Percentiles rank a stretch among this genome's conserved stretches.
phyloP scores from a whole-genome alignment of 2,329 filamentous ascomycete genomes.

The Fusarium nodosum region DNA sequence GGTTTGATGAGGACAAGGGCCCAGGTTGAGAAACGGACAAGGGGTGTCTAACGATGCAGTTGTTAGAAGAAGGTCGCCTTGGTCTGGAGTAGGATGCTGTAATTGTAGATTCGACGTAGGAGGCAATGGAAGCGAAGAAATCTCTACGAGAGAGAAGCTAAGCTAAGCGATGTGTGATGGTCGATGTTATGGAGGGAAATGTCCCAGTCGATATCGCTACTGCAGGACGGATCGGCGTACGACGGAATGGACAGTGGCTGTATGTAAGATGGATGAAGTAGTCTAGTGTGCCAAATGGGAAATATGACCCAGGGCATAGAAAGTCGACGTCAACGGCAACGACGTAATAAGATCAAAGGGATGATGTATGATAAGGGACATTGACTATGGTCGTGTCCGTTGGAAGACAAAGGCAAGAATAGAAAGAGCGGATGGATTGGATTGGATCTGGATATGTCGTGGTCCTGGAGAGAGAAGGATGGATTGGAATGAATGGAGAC shows the following conservation, averaged over 20 bases:
- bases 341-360: constrained; percentile 20
- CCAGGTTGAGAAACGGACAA: constrained; percentile 43
- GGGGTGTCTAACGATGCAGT: constrained; percentile 40
- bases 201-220: constrained; percentile 24
- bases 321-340: not conserved
- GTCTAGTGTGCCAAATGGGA: constrained; percentile 9
- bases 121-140: constrained; percentile 38
- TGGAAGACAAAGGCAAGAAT: constrained; percentile 28
- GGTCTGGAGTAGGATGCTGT: constrained; percentile 19
- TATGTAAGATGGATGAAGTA: constrained; percentile 19
- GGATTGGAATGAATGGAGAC: constrained; percentile 47
- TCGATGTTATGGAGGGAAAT: constrained; percentile 30
- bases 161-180: constrained; percentile 32
- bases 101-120: constrained; percentile 26
- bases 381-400: constrained; percentile 10
- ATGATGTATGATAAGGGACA: constrained; percentile 21
- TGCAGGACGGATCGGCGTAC: constrained; percentile 30
- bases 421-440: constrained; percentile 37
- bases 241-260: constrained; percentile 24
- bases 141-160: constrained; percentile 21
- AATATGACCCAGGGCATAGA: constrained; percentile 20
- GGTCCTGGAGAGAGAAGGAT: constrained; percentile 38
- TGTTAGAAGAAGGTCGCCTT: constrained; percentile 40
- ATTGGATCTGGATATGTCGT: constrained; percentile 42
- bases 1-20: constrained; percentile 50